Evolutionary conservation across 2,329 filamentous ascomycete genomes (phyloP).

Genomic region (Ilyonectria mors-panacis): DNA sequence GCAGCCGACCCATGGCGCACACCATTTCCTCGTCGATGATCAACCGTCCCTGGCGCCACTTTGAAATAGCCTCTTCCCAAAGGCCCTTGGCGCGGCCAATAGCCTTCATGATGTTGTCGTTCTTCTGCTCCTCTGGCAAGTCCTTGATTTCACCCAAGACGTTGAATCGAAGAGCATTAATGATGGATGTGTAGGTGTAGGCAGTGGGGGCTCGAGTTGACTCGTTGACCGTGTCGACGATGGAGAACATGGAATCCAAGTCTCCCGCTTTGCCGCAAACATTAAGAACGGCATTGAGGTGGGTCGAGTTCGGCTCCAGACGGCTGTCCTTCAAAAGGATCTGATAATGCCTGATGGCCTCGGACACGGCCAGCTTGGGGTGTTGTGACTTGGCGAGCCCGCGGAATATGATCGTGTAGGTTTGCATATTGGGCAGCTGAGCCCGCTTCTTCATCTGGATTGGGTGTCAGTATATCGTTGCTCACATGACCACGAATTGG

Average conservation of each 20-base stretch:
- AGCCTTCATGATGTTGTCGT: conserved; percentile 58
- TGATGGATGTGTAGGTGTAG: conserved; percentile 84
- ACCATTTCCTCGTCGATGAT: conserved; percentile 84
- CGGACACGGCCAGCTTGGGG: conserved; percentile 71
- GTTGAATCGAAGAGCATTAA: conserved; percentile 78
- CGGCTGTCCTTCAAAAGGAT: conserved; percentile 76
- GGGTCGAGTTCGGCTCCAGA: conserved; percentile 82
- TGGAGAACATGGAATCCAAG: conserved; percentile 84
- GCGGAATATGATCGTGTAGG: conserved; percentile 86
- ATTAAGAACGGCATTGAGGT: conserved; percentile 89
- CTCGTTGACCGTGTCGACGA: conserved; percentile 80
- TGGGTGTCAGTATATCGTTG: conserved; percentile 14
- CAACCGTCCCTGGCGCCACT: conserved; percentile 81
- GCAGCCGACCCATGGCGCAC: conserved; percentile 82
- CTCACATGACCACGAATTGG: background rate
- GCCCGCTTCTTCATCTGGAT: conserved; percentile 92
- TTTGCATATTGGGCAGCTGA: conserved; percentile 84
- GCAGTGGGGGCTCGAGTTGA: conserved; percentile 73
- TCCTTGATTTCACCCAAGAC: conserved; percentile 45
- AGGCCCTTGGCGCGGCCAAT: conserved; percentile 79
- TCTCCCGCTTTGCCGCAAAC: conserved; percentile 83
- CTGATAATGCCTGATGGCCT: conserved; percentile 83
- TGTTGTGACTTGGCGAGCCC: conserved; percentile 77
- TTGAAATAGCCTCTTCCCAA: conserved; percentile 85
- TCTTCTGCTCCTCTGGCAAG: conserved; percentile 50